A percentile compares a stretch with the other conserved stretches of the same genome.
Conservation (phyloP, 768 basidiomycete species). For the Pisolithus tinctorius region DNA sequence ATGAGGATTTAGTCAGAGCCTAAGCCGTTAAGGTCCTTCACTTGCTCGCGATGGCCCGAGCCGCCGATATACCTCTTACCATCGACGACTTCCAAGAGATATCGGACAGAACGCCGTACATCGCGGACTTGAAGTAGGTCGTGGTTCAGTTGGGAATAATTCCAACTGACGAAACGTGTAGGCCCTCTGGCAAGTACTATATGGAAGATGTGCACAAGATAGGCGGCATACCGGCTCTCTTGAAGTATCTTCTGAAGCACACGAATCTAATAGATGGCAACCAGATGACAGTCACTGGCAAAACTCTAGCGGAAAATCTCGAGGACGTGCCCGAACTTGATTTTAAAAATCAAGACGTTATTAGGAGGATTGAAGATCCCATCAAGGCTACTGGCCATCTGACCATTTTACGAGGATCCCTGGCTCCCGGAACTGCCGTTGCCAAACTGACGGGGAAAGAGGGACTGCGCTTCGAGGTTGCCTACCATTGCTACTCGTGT, state of each 20-base stretch:
- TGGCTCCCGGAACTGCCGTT: slow-evolving; percentile 82
- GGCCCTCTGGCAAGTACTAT: slow-evolving; percentile 80
- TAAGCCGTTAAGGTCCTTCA: slow-evolving; percentile 57
- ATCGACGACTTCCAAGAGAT: slow-evolving; percentile 86
- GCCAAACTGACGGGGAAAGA: slow-evolving; percentile 95
- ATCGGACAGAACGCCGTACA: slow-evolving; percentile 72
- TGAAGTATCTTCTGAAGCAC: slow-evolving; percentile 78
- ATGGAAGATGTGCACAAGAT: slow-evolving; percentile 88
- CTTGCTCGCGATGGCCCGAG: slow-evolving; percentile 77
- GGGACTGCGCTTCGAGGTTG: slow-evolving; percentile 73
- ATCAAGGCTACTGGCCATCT: slow-evolving; percentile 86
- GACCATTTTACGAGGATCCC: slow-evolving; percentile 81
- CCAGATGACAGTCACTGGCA: slow-evolving; percentile 87
- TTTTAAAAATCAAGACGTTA: slow-evolving; percentile 71
- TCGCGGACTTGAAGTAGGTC: slow-evolving; percentile 72
- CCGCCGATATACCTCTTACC: slow-evolving; percentile 63
- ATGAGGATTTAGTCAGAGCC: neutral
- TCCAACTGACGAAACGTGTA: slow-evolving; percentile 17
- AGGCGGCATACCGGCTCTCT: slow-evolving; percentile 77
- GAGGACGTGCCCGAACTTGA: slow-evolving; percentile 67
- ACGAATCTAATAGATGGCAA: slow-evolving; percentile 75
- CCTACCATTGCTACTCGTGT: slow-evolving; percentile 5
- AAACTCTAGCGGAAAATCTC: slow-evolving; percentile 83
- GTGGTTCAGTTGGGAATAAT: neutral
- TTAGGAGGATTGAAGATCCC: slow-evolving; percentile 65